Percentiles rank a stretch among this genome's conserved stretches.
Evolutionary conservation across 169 alveolate species (phyloP).

Genomic region (Perkinsus chesapeaki): DNA sequence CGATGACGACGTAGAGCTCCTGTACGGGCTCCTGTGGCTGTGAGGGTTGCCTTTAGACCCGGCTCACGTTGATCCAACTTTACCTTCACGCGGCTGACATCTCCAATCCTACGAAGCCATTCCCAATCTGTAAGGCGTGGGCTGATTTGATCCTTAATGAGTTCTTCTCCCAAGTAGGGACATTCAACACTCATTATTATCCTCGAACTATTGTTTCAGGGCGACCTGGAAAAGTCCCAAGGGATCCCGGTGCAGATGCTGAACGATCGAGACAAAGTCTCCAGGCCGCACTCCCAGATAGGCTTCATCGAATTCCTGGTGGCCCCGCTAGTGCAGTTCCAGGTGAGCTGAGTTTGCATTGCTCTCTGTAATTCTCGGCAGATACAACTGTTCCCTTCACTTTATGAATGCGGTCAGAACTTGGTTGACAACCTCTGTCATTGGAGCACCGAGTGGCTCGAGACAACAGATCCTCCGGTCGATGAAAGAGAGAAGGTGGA

Average conservation of each 20-base stretch:
- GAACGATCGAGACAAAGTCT: slow-evolving; percentile 60
- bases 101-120: slow-evolving; percentile 62
- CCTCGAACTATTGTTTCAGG: too few relatives aligned
- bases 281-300: slow-evolving; percentile 53
- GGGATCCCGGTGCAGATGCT: slow-evolving; percentile 57
- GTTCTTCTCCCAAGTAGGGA: too few relatives aligned
- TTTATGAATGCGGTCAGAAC: not conserved
- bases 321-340: slow-evolving; percentile 38
- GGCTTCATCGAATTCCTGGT: slow-evolving; percentile 62
- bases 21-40: too few relatives aligned
- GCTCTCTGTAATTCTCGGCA: too few relatives aligned
- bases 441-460: not conserved
- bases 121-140: slow-evolving; percentile 54
- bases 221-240: slow-evolving; percentile 60
- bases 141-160: slow-evolving; percentile 58
- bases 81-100: slow-evolving; percentile 68
- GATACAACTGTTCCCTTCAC: not conserved
- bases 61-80: slow-evolving; percentile 27
- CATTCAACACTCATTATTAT: too few relatives aligned
- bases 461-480: too few relatives aligned
- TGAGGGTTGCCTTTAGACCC: too few relatives aligned
- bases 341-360: too few relatives aligned
- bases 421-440: not conserved
- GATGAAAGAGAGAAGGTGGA: too few relatives aligned
- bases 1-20: too few relatives aligned